Base-by-base conservation (phyloP, 257 asterid species). In the Solanum arcanum region DNA sequence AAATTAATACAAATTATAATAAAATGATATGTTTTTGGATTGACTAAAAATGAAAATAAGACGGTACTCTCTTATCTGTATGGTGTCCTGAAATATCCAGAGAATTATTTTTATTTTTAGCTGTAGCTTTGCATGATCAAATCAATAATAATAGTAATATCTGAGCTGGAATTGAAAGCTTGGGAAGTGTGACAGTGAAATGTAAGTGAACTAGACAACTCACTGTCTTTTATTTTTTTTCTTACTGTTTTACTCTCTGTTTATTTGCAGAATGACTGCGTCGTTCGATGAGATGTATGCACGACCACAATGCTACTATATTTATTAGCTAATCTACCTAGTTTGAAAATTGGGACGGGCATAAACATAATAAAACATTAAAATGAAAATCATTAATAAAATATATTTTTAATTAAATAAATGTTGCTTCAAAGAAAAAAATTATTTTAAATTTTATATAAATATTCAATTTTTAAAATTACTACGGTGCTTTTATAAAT, bases 121-220 rank as follows among this genome's bases (percentile, higher is more conserved):
- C 3, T 23, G 56, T 75, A 75, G 12, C 3, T 73, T 64, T 87
- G 77, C 78, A 5, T 64, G 29, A 44, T 62, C 86, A 62, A 76
- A 60, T 62, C 81, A 64, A 21, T 37, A 37, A 20, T 6, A 37
- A 4, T 72, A 72, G 80, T 33, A 35, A 35, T 35, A 39, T 11
- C 33, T 39, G 52, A 74, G 31, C 14, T 75, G 83, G 70, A 25
- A 44, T 33, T 33, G 82, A 80, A 42, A 73, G 25, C 72, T 62
- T 20, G n/a, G 86, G 86, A 66, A 39, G 73, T 31, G 88, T 25
- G 78, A 86, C 84, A 66, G 39, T 46, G 20, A 66, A 29, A 68
- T 62, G 52, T 41, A 46, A 78, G 25, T 27, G 60, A 42, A 76
- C 12, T 41, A 46, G 84, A 80, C 84, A 27, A 80, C 44, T 14